phyloP scores from a whole-genome alignment of 495 filamentous ascomycete genomes.

The Cercophora scortea region DNA sequence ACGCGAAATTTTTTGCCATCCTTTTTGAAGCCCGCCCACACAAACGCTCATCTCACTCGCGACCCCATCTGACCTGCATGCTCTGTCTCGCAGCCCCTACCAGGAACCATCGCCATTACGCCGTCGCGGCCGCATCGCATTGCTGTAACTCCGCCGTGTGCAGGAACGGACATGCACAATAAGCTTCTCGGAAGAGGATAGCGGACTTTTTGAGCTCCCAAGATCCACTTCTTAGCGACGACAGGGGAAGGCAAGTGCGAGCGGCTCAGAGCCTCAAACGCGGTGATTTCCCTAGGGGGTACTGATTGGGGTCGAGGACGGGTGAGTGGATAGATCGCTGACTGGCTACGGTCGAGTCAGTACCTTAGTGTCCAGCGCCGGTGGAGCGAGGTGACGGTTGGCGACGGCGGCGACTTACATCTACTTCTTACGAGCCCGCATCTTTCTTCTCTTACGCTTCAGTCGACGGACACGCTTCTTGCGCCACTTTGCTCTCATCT shows the following conservation, averaged over 20 bases:
- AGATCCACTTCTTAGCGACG: no score
- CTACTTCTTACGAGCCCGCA: conserved; percentile 76
- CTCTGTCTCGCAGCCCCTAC: no score
- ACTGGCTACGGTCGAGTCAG: not conserved
- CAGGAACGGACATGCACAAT: not conserved
- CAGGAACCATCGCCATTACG: no score
- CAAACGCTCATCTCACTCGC: not conserved
- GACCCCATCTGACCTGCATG: no score
- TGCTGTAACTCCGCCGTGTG: not conserved
- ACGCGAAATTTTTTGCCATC: conserved; percentile 16
- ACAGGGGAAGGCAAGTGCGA: no score
- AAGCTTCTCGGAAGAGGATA: no score
- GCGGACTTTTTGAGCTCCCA: no score
- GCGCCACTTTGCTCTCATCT: conserved; percentile 99
- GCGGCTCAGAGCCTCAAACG: no score
- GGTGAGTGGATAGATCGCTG: not conserved
- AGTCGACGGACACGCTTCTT: conserved; percentile 98
- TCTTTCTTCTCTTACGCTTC: conserved; percentile 99
- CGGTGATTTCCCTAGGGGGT: no score
- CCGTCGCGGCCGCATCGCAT: conserved; percentile 2
- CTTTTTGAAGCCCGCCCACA: conserved; percentile 12
- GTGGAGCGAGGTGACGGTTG: not conserved
- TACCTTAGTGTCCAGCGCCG: not conserved
- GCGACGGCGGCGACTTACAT: conserved; percentile 20
- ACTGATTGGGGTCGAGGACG: no score